Conservation (phyloP, 225 moss, liverwort and hornwort genomes). For the Physcomitrellopsis africana region DNA sequence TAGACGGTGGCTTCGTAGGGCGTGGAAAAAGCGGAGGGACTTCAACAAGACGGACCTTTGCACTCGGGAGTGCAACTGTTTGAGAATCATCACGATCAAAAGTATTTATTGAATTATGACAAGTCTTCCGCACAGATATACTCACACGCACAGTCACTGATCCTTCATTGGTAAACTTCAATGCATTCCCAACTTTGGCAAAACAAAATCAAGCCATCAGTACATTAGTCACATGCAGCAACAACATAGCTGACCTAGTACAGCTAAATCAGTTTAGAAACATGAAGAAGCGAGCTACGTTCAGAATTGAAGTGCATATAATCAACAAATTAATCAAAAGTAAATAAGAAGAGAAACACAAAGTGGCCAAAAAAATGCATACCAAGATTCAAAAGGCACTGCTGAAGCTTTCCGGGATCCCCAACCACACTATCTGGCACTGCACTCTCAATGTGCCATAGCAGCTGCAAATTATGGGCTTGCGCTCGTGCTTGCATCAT, state of each 20-base stretch:
- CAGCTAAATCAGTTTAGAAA: not conserved
- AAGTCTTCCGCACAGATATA: slow-evolving; percentile 23
- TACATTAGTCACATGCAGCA: slow-evolving; percentile 10
- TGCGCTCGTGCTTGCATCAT: slow-evolving; percentile 78
- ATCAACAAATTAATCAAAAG: not conserved
- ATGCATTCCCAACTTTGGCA: slow-evolving; percentile 71
- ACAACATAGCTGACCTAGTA: slow-evolving; percentile 13
- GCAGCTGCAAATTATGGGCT: slow-evolving; percentile 58
- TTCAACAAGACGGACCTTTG: slow-evolving; percentile 24
- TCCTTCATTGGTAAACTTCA: slow-evolving; percentile 82
- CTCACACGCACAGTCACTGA: slow-evolving; percentile 65
- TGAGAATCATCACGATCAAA: slow-evolving; percentile 7
- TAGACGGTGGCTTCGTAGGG: slow-evolving; percentile 40
- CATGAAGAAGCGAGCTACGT: not conserved
- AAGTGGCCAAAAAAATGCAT: slow-evolving; percentile 10
- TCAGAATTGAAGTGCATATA: not conserved
- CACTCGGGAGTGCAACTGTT: not conserved
- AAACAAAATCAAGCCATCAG: slow-evolving; percentile 20
- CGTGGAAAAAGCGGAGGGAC: slow-evolving; percentile 31
- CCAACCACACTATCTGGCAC: slow-evolving; percentile 65
- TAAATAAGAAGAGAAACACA: not conserved
- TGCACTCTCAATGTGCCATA: slow-evolving; percentile 61
- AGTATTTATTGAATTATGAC: not conserved
- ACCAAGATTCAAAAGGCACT: slow-evolving; percentile 84
- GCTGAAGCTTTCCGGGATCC: slow-evolving; percentile 81